These are phyloP conservation scores for Pseudogymnoascus pannorum DNA, from an alignment of 2,329 filamentous ascomycete genomes.

Conservation along the genomic window DNA sequence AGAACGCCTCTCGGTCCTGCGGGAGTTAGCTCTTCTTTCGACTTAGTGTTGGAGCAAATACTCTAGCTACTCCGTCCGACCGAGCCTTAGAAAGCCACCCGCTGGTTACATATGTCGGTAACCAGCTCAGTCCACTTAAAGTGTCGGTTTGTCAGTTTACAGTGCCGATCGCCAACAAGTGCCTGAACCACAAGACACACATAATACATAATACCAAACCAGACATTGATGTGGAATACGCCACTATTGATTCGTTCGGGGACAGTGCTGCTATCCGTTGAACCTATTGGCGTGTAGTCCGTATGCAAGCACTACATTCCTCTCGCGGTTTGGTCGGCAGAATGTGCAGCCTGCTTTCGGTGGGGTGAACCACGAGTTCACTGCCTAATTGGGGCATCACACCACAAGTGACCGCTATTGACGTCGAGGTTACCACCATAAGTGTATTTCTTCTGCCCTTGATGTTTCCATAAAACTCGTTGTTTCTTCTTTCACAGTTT, in stretches of 20 bases:
- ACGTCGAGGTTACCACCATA: background rate
- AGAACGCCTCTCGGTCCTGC: background rate
- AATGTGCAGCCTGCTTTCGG: background rate
- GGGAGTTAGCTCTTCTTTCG: background rate
- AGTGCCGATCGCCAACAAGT: background rate
- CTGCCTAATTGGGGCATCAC: background rate
- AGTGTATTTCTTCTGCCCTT: background rate
- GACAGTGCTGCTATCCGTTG: background rate
- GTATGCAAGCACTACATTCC: background rate
- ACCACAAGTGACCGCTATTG: background rate
- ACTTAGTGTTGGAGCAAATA: background rate
- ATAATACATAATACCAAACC: background rate
- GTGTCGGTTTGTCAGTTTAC: background rate
- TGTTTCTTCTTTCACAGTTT: background rate
- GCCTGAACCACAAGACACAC: conserved; percentile 3
- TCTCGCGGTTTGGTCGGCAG: background rate
- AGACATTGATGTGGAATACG: background rate
- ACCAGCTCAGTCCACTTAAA: background rate
- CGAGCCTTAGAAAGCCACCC: background rate
- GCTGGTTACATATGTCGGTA: background rate
- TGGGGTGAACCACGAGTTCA: conserved; percentile 4
- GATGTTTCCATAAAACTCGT: background rate
- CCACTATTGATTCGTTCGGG: background rate
- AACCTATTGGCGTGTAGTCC: background rate
- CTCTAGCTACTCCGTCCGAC: background rate